These are phyloP conservation scores for Cucumis hystrix DNA, from an alignment of 306 rosid genomes.

Conservation along the genomic window DNA sequence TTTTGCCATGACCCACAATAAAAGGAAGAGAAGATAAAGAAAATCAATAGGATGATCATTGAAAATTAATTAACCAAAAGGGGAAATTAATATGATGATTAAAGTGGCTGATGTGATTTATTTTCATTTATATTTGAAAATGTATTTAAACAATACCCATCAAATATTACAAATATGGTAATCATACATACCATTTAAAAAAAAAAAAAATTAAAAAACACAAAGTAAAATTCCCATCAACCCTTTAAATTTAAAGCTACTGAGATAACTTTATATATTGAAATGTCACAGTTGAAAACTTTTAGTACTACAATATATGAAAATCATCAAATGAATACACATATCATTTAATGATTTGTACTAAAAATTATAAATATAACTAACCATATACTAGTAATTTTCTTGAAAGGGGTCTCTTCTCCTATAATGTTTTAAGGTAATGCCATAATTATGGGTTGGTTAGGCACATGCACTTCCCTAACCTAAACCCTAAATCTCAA, in stretches of 20 bases:
- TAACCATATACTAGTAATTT: too few relatives aligned
- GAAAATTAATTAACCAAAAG: slow-evolving; percentile 6
- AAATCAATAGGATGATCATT: not conserved
- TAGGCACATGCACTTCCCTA: not conserved
- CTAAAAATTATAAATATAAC: too few relatives aligned
- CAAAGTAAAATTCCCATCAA: too few relatives aligned
- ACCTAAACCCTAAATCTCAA: not conserved
- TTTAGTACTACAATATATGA: too few relatives aligned
- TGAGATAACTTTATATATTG: too few relatives aligned
- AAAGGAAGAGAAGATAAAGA: not conserved
- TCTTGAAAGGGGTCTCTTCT: not conserved
- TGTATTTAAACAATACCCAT: not conserved
- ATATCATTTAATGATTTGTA: too few relatives aligned
- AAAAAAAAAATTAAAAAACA: too few relatives aligned
- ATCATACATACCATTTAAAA: not conserved
- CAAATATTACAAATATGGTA: not conserved
- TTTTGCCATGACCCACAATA: slow-evolving; percentile 4
- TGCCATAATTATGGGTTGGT: not conserved
- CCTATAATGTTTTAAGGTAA: not conserved
- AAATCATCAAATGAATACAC: too few relatives aligned
- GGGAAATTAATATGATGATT: not conserved
- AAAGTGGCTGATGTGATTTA: not conserved
- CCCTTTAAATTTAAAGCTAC: too few relatives aligned
- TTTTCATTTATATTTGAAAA: not conserved
- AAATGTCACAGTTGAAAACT: too few relatives aligned